Evolutionary conservation across 1,284 basidiomycete genomes (phyloP).

Genomic region (Phylloporus sp.): DNA sequence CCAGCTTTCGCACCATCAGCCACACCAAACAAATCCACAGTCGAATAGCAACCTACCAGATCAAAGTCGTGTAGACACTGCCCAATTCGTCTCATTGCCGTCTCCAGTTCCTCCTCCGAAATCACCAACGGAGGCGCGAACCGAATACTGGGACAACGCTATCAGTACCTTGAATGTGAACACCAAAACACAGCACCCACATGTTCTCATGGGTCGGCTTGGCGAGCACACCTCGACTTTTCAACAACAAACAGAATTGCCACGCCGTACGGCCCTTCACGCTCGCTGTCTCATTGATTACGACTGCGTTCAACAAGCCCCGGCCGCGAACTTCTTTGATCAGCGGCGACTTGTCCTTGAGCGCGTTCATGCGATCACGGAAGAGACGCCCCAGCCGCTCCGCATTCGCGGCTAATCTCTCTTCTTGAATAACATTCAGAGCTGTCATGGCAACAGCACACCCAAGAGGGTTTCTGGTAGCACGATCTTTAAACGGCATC

Average conservation of each 20-base stretch:
- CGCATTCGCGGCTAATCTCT: constrained; percentile 83
- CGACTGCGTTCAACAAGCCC: constrained; percentile 92
- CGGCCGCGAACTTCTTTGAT: constrained; percentile 80
- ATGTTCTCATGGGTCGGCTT: constrained; percentile 98
- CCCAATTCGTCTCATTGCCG: constrained; percentile 78
- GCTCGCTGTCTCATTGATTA: constrained; percentile 87
- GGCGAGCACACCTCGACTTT: constrained; percentile 88
- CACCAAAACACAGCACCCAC: constrained; percentile 49
- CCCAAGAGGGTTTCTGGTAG: constrained; percentile 85
- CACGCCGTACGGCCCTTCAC: constrained; percentile 85
- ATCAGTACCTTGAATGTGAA: constrained; percentile 2
- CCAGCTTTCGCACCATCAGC: constrained; percentile 48
- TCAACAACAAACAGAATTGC: constrained; percentile 94
- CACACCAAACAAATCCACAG: background rate
- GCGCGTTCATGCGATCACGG: constrained; percentile 64
- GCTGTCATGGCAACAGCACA: constrained; percentile 95
- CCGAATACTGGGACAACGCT: constrained; percentile 66
- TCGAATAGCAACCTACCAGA: constrained; percentile 51
- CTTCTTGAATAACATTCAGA: constrained; percentile 86
- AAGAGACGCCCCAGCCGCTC: constrained; percentile 82
- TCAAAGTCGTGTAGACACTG: constrained; percentile 85
- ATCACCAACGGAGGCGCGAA: constrained; percentile 97
- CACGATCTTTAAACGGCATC: background rate
- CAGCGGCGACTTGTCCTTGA: constrained; percentile 65
- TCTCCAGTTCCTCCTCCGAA: constrained; percentile 79